phyloP scores from a whole-genome alignment of 768 basidiomycete genomes.

The Psilocybe azurescens region DNA sequence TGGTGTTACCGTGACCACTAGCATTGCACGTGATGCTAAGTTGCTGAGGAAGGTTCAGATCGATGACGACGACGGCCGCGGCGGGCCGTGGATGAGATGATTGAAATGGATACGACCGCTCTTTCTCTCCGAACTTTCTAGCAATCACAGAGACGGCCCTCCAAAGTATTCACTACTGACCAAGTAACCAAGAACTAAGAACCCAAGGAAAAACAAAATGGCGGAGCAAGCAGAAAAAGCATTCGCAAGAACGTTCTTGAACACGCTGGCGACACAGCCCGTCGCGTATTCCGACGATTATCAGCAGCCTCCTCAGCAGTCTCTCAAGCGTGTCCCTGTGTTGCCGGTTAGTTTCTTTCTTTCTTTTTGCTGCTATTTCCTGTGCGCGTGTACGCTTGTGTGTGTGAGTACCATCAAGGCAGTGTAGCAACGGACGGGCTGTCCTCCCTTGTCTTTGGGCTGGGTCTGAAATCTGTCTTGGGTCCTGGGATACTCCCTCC shows the following conservation, averaged over 20 bases:
- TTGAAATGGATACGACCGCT: not conserved
- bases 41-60: not conserved
- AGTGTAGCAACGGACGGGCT: no score
- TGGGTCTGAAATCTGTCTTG: no score
- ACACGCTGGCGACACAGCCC: conserved; percentile 68
- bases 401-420: not conserved
- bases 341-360: conserved; percentile 58
- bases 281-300: conserved; percentile 77
- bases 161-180: not conserved
- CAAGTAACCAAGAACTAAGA: not conserved
- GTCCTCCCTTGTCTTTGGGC: no score
- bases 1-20: conserved; percentile 5
- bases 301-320: conserved; percentile 70
- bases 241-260: conserved; percentile 70
- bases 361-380: conserved; percentile 1
- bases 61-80: not conserved
- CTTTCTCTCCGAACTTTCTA: not conserved
- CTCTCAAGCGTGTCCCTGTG: conserved; percentile 71
- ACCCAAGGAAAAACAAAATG: conserved; percentile 7
- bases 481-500: no score
- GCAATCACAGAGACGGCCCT: not conserved
- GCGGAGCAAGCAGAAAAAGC: conserved; percentile 63
- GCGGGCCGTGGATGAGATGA: not conserved
- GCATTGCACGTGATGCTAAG: not conserved
- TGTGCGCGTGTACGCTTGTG: not conserved